Evolutionary conservation across 2,329 filamentous ascomycete species (phyloP).

Genomic region (Fusarium udum): DNA sequence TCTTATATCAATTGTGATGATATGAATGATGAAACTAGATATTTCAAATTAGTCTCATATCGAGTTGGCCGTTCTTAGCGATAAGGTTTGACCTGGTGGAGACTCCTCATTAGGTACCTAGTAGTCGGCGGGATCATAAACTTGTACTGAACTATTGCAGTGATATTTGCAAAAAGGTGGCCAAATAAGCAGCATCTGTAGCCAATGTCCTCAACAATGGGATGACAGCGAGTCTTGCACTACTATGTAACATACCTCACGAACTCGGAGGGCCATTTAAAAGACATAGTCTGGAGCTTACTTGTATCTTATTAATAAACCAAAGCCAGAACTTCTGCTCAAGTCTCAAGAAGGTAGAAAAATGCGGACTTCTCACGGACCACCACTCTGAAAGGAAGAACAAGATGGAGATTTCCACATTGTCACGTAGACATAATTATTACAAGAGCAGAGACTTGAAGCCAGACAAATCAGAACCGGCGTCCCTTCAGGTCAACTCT

Average conservation of each 20-base stretch:
- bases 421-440: neutral
- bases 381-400: conserved; percentile 6
- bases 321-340: neutral
- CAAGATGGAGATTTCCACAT: neutral
- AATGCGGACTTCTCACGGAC: neutral
- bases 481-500: neutral
- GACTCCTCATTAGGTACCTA: neutral
- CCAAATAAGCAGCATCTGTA: conserved; percentile 1
- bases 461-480: neutral
- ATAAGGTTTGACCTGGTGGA: conserved; percentile 10
- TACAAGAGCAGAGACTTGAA: neutral
- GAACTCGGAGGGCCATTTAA: neutral
- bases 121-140: neutral
- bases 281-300: neutral
- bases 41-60: neutral
- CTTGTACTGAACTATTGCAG: neutral
- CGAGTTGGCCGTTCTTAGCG: neutral
- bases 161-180: neutral
- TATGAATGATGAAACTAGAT: neutral
- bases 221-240: neutral
- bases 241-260: neutral
- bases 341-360: conserved; percentile 2
- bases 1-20: neutral
- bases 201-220: neutral
- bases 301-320: neutral